These are phyloP conservation scores for Calendula officinalis DNA, from an alignment of 129 eudicot species.

Conservation along the genomic window DNA sequence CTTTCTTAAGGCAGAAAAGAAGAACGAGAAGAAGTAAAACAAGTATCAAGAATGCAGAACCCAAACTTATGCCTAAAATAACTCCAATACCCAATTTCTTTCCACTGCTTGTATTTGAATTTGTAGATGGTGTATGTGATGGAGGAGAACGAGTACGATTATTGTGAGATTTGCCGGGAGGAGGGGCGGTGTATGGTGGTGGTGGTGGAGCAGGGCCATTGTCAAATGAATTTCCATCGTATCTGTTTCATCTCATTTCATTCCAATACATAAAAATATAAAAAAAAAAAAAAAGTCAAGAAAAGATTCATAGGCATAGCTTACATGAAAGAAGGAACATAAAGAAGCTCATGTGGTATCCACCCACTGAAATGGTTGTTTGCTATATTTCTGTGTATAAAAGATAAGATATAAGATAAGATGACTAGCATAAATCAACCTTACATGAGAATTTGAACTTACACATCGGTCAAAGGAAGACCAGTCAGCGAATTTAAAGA, in stretches of 20 bases:
- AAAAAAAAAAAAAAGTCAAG: background rate
- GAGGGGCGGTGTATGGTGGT: conserved; percentile 80
- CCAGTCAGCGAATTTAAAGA: conserved; percentile 55
- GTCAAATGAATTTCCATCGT: conserved; percentile 76
- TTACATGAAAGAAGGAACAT: conserved; percentile 74
- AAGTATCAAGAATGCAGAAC: conserved; percentile 48
- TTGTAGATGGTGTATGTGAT: conserved; percentile 34
- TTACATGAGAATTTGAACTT: conserved; percentile 38
- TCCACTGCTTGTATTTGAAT: conserved; percentile 33
- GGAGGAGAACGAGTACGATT: conserved; percentile 47
- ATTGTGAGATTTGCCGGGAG: conserved; percentile 70
- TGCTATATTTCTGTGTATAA: conserved; percentile 73
- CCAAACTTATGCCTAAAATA: conserved; percentile 70
- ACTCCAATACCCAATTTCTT: conserved; percentile 49
- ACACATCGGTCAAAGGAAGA: conserved; percentile 80
- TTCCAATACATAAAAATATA: background rate
- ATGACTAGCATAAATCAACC: background rate
- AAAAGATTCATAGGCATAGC: conserved; percentile 13
- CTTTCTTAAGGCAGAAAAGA: conserved; percentile 51
- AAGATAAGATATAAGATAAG: conserved; percentile 23
- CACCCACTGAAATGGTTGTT: conserved; percentile 87
- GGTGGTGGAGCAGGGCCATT: conserved; percentile 99
- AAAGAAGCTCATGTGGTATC: conserved; percentile 79
- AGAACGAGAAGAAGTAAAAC: conserved; percentile 53
- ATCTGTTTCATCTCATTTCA: conserved; percentile 48